Percentiles rank a stretch among this genome's conserved stretches.
These are phyloP conservation scores for Dryas integrifolia DNA, from an alignment of 331 rosid species.

Conservation along the genomic window DNA sequence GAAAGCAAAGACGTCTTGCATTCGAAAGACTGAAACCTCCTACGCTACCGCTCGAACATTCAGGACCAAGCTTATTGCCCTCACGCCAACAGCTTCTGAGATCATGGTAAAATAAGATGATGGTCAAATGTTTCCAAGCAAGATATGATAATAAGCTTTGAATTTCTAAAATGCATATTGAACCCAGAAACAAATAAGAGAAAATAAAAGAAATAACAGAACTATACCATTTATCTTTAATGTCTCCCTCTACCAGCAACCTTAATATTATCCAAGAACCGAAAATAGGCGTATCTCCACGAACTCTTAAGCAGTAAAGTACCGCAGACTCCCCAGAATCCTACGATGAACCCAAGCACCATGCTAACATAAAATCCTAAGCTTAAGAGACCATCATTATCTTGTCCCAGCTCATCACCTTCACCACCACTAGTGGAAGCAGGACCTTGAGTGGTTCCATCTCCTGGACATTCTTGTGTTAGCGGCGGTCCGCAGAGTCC, in stretches of 20 bases:
- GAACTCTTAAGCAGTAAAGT: conserved; percentile 9
- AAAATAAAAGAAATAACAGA: too few relatives aligned
- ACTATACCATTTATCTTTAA: neutral
- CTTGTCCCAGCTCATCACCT: neutral
- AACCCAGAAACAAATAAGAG: too few relatives aligned
- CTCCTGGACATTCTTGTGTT: neutral
- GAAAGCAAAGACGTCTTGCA: too few relatives aligned
- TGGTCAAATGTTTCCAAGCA: too few relatives aligned
- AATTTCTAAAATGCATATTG: too few relatives aligned
- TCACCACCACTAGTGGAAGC: neutral
- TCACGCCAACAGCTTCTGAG: neutral
- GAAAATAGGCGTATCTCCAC: conserved; percentile 31
- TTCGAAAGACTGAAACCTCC: neutral
- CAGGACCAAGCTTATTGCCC: too few relatives aligned
- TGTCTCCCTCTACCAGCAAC: neutral
- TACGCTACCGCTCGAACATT: too few relatives aligned
- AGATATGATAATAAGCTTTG: too few relatives aligned
- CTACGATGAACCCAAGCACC: conserved; percentile 21
- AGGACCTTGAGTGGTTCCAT: neutral
- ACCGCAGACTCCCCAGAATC: conserved; percentile 33
- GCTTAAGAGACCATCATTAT: neutral
- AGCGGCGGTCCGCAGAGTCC: conserved; percentile 15
- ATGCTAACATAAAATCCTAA: conserved; percentile 28
- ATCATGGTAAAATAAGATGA: neutral
- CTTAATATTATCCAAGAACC: neutral